Conservation (phyloP, 164 flowering plant species). For the Litsea cubeba region DNA sequence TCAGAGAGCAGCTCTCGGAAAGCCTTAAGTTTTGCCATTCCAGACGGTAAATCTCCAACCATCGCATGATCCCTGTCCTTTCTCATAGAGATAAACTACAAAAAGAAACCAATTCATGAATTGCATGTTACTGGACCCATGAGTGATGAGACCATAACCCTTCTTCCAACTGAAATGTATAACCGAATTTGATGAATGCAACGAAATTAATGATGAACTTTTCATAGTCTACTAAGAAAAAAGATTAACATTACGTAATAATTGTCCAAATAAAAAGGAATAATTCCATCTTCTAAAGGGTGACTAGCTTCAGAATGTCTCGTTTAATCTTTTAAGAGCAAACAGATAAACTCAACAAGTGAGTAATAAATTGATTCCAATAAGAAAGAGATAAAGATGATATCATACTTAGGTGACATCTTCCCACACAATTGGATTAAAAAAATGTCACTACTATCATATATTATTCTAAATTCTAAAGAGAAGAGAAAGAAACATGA, state of each 20-base stretch:
- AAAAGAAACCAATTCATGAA: background rate
- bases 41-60: conserved; percentile 59
- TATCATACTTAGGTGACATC: background rate
- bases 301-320: background rate
- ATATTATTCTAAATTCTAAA: too few species aligned
- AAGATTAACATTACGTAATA: background rate
- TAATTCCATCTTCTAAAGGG: background rate
- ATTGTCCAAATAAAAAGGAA: background rate
- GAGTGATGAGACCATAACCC: background rate
- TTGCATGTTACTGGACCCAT: background rate
- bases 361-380: too few species aligned
- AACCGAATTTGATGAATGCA: background rate
- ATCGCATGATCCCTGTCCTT: conserved; percentile 29
- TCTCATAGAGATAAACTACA: conserved; percentile 47
- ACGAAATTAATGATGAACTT: background rate
- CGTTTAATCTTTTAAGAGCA: background rate
- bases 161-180: background rate
- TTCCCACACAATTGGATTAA: background rate
- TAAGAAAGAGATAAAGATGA: background rate
- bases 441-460: background rate
- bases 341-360: background rate
- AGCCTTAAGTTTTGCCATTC: conserved; percentile 57
- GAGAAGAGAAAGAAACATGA: background rate
- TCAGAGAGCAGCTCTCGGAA: conserved; percentile 40
- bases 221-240: background rate